phyloP scores from a whole-genome alignment of 2,329 filamentous ascomycete species.

The Fusarium odoratissimum region DNA sequence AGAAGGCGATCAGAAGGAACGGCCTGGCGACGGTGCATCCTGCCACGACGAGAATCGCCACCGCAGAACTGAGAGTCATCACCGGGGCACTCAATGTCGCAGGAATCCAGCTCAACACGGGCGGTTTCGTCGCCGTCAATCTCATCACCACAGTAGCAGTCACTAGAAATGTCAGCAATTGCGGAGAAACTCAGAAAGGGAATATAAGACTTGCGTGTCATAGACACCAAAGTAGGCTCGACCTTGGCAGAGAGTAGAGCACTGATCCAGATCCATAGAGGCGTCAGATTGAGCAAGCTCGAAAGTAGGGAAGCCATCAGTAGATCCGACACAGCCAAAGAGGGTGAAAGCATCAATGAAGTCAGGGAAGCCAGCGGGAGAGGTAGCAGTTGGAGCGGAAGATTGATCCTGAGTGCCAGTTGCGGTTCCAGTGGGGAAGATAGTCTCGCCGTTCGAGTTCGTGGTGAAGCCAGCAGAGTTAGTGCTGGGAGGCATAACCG shows the following conservation, averaged over 20 bases:
- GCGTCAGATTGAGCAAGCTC: conserved; percentile 14
- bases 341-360: conserved; percentile 36
- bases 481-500: not conserved
- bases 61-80: conserved; percentile 37
- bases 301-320: conserved; percentile 41
- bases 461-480: not conserved
- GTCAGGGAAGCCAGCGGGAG: conserved; percentile 31
- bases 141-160: conserved; percentile 43
- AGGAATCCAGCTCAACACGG: conserved; percentile 6
- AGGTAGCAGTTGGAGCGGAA: conserved; percentile 40
- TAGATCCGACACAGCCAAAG: conserved; percentile 44
- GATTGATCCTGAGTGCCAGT: conserved; percentile 41
- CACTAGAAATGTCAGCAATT: not conserved
- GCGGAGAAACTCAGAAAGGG: fast-evolving
- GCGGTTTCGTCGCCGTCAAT: conserved; percentile 11
- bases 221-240: conserved; percentile 44
- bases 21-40: conserved; percentile 33
- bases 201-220: conserved; percentile 25
- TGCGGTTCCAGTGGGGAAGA: conserved; percentile 2
- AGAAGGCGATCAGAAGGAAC: conserved; percentile 36
- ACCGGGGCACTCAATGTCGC: conserved; percentile 39
- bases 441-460: not conserved
- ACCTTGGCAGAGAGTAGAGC: conserved; percentile 41
- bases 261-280: conserved; percentile 43
- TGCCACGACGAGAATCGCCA: conserved; percentile 28